Evolutionary conservation across 805 yeast genomes (phyloP), one percentile per base, ranked within the genome.

Genomic region (Candida andamanensis): DNA sequence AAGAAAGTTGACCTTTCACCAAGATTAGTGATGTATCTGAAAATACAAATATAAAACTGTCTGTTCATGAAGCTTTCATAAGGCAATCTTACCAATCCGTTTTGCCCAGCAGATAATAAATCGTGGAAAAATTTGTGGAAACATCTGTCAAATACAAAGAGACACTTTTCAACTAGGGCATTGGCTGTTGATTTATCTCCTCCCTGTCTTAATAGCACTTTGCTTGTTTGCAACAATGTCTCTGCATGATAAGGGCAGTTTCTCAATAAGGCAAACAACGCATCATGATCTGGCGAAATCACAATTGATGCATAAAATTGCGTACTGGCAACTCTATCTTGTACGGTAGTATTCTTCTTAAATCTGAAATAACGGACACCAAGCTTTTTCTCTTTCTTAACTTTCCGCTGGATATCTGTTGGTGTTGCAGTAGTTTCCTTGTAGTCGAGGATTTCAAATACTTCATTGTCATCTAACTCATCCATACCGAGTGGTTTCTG

Each of bases 131-230:
- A 64, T 29, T 69, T 71, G 41, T 73, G 76, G 42, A 86, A 66
- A 6, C 80, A 76, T 50, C 95, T 65, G 50, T 86, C 95, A 56
- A 82, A 84, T 1, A 80, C 80, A 52, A 85, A 84, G 15, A 86
- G 56, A 2, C 87, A 84, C 39, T 84, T 69, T 50, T 86, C 95
- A 9, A 85, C 63, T 29, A 85, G 56, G 0, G 89, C 87, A 46
- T 76, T 80, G 26, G 87, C 75, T 32, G 80, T 76, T 2, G 81
- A 70, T 43, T 72, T 76, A 36, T 65, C 58, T 42, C 82, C 84
- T 20, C 95, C 94, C 46, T 82, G 90, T 51, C 92, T 70, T 18
- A 79, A 68, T 28, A 84, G 54, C 15, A 84, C 80, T 50, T 78
- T 72, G 0, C 94, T 80, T 1, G 80, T 83, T 55, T 85, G 95